Evolutionary conservation across 2,329 filamentous ascomycete genomes (phyloP).

Genomic region (Talaromyces sp.): DNA sequence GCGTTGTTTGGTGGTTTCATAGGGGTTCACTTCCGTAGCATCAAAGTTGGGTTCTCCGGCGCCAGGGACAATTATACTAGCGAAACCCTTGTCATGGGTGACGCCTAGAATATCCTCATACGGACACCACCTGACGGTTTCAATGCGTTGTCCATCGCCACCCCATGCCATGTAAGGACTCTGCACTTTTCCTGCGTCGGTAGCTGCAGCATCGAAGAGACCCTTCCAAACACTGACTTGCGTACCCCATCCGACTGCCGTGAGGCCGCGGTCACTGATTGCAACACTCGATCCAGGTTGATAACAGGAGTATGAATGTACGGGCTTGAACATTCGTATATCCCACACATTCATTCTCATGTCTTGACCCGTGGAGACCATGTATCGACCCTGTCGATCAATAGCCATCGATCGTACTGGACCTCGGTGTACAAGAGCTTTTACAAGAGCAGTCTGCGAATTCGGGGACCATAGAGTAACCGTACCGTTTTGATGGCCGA

Average conservation of each 20-base stretch:
- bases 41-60: conserved; percentile 98
- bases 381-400: conserved; percentile 86
- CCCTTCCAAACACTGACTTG: conserved; percentile 86
- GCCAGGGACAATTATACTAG: conserved; percentile 82
- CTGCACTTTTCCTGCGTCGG: conserved; percentile 72
- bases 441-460: conserved; percentile 76
- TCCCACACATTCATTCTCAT: conserved; percentile 94
- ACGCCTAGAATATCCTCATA: conserved; percentile 90
- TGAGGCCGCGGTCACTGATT: conserved; percentile 83
- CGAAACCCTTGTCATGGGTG: conserved; percentile 79
- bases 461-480: conserved; percentile 97
- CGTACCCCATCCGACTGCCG: conserved; percentile 87
- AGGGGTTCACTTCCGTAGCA: conserved; percentile 87
- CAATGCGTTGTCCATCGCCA: conserved; percentile 73
- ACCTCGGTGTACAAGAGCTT: conserved; percentile 81
- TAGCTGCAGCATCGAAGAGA: conserved; percentile 68
- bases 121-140: conserved; percentile 84
- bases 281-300: conserved; percentile 76
- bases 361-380: conserved; percentile 90
- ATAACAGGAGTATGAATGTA: conserved; percentile 80
- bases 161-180: conserved; percentile 93
- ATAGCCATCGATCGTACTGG: conserved; percentile 81
- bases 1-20: conserved; percentile 86
- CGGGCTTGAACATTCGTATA: conserved; percentile 85
- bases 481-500: conserved; percentile 90